Conservation (phyloP, 2,329 filamentous ascomycete species). For the Cladorrhinum sp. region DNA sequence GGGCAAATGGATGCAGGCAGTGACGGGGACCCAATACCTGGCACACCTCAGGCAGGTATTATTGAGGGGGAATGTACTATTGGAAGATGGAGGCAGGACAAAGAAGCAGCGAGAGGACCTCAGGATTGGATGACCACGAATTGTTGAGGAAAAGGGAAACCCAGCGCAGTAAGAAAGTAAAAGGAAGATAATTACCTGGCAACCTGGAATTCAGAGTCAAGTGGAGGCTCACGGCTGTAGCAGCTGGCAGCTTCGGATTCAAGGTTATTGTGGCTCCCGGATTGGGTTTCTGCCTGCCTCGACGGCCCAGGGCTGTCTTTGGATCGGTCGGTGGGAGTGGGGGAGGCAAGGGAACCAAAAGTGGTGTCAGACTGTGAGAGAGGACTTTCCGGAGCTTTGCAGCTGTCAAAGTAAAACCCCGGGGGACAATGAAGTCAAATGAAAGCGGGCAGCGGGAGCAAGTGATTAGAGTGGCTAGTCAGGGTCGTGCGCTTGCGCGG, state of each 20-base stretch:
- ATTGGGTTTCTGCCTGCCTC: conserved; percentile 23
- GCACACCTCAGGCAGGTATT: neutral
- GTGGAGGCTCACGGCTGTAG: neutral
- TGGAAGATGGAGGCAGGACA: neutral
- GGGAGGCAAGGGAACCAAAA: conserved; percentile 11
- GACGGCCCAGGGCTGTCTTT: conserved; percentile 18
- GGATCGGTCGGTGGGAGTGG: conserved; percentile 14
- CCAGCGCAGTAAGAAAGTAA: neutral
- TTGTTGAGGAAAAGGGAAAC: neutral
- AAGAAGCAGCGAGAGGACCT: neutral
- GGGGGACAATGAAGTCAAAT: conserved; percentile 1
- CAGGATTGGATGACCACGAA: neutral
- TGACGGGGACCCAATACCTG: neutral
- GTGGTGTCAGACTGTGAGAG: conserved; percentile 20
- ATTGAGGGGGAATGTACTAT: neutral
- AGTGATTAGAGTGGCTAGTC: neutral
- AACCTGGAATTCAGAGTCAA: conserved; percentile 3
- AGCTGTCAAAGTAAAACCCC: conserved; percentile 2
- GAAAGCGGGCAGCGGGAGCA: conserved; percentile 5
- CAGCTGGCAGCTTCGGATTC: neutral
- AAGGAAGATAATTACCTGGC: conserved; percentile 1
- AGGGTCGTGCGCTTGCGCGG: neutral
- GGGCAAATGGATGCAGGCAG: neutral
- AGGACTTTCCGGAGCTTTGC: conserved; percentile 9
- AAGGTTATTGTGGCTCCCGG: conserved; percentile 11